Conservation (phyloP, 2,329 filamentous ascomycete species). For the Gnomoniopsis smithogilvyi region DNA sequence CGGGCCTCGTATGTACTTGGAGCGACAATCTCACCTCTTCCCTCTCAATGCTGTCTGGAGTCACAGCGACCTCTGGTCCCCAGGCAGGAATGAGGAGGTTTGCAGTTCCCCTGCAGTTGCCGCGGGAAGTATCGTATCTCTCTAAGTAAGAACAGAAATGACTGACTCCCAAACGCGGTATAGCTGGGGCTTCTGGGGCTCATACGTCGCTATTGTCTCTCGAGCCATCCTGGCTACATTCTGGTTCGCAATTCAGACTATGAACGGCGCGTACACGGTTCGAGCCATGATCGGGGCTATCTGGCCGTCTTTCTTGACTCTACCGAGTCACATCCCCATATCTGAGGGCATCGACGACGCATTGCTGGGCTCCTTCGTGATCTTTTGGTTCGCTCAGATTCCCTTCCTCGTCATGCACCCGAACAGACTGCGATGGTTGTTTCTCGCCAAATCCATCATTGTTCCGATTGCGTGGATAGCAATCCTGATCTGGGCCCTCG, state of each 20-base stretch:
- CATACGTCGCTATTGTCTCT: slow-evolving; percentile 29
- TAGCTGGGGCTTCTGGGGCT: slow-evolving; percentile 31
- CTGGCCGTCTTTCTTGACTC: slow-evolving; percentile 36
- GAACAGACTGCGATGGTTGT: slow-evolving; percentile 25
- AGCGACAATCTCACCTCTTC: too few species aligned
- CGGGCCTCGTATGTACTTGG: slow-evolving; percentile 26
- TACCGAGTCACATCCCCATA: slow-evolving; percentile 38
- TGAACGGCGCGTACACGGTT: slow-evolving; percentile 22
- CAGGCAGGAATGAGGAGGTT: too few species aligned
- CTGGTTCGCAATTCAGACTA: slow-evolving; percentile 33
- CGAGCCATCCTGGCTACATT: slow-evolving; percentile 34
- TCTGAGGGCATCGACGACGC: slow-evolving; percentile 31
- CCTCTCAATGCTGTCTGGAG: too few species aligned
- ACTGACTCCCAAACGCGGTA: too few species aligned
- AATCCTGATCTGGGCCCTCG: slow-evolving; percentile 23
- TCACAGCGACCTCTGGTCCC: too few species aligned
- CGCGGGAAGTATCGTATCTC: too few species aligned
- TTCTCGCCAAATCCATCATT: slow-evolving; percentile 21
- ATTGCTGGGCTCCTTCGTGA: slow-evolving; percentile 22
- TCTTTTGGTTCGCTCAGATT: slow-evolving; percentile 26
- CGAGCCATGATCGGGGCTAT: slow-evolving; percentile 26
- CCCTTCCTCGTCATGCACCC: slow-evolving; percentile 28
- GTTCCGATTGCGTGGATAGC: slow-evolving; percentile 21
- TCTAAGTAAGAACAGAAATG: too few species aligned
- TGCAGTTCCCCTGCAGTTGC: too few species aligned